Evolutionary conservation across 1,139 yeast species (phyloP).

Genomic region (Yamadazyma diospyri): DNA sequence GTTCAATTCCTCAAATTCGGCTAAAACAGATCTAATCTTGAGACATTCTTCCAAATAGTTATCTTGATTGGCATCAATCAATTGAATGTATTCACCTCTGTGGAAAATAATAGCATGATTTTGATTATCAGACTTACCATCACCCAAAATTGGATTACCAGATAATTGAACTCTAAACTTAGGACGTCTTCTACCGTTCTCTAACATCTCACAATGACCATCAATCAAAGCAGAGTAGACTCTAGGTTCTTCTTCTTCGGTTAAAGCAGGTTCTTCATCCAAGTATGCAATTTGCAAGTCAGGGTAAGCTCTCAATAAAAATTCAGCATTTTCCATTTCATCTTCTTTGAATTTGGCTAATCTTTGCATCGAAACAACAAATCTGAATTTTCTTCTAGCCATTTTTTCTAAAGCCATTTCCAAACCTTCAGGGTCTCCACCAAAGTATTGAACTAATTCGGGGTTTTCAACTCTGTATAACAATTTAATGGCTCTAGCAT

Average conservation of each 20-base stretch:
- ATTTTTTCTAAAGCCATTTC: slow-evolving; percentile 96
- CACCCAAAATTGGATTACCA: slow-evolving; percentile 70
- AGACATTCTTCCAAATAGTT: slow-evolving; percentile 54
- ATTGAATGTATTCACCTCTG: slow-evolving; percentile 53
- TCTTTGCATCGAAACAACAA: slow-evolving; percentile 98
- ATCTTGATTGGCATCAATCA: slow-evolving; percentile 56
- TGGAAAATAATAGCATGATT: slow-evolving; percentile 48
- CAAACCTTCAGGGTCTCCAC: slow-evolving; percentile 94
- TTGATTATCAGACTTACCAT: slow-evolving; percentile 57
- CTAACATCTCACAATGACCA: slow-evolving; percentile 97
- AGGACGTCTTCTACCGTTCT: slow-evolving; percentile 98
- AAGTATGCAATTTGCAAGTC: slow-evolving; percentile 97
- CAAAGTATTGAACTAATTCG: slow-evolving; percentile 96
- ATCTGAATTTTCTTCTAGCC: slow-evolving; percentile 99
- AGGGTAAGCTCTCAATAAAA: slow-evolving; percentile 96
- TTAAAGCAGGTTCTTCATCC: slow-evolving; percentile 87
- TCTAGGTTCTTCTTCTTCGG: slow-evolving; percentile 97
- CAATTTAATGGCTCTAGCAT: slow-evolving; percentile 95
- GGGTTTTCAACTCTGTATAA: slow-evolving; percentile 98
- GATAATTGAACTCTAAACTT: slow-evolving; percentile 96
- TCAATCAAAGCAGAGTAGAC: slow-evolving; percentile 94
- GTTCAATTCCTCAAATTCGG: slow-evolving; percentile 62
- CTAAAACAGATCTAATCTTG: slow-evolving; percentile 47
- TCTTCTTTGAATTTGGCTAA: slow-evolving; percentile 94
- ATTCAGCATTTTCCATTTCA: slow-evolving; percentile 97